A percentile compares a stretch with the other conserved stretches of the same genome.
Evolutionary conservation across 2,329 filamentous ascomycete species (phyloP).

Genomic region (Botrytis fragariae): DNA sequence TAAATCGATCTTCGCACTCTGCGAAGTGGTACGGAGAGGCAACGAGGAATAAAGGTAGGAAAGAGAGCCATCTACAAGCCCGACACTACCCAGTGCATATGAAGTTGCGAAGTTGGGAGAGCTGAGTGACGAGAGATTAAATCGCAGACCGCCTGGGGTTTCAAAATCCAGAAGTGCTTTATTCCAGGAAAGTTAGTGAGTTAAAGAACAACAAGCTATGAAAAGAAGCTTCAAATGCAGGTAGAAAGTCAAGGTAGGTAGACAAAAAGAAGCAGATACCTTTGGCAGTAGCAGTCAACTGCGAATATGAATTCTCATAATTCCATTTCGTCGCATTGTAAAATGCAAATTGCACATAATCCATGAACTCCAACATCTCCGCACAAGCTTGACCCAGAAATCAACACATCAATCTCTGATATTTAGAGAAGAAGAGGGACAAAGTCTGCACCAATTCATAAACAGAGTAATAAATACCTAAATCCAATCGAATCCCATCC

Average conservation of each 20-base stretch:
- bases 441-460: not conserved
- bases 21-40: slow-evolving; percentile 64
- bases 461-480: not conserved
- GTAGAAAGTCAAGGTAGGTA: slow-evolving; percentile 23
- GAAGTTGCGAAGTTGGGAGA: slow-evolving; percentile 92
- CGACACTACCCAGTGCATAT: slow-evolving; percentile 85
- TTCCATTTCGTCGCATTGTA: slow-evolving; percentile 85
- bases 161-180: slow-evolving; percentile 82
- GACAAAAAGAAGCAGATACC: slow-evolving; percentile 46
- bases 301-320: slow-evolving; percentile 86
- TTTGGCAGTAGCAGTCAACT: slow-evolving; percentile 78
- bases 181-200: slow-evolving; percentile 26
- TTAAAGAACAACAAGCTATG: slow-evolving; percentile 14
- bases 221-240: not conserved
- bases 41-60: slow-evolving; percentile 94
- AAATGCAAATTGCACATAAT: slow-evolving; percentile 91
- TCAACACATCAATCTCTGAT: slow-evolving; percentile 1
- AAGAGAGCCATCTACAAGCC: slow-evolving; percentile 92
- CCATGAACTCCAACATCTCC: slow-evolving; percentile 92
- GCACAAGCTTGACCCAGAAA: not conserved
- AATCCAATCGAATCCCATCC: not conserved
- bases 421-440: not conserved
- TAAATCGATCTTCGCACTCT: slow-evolving; percentile 73
- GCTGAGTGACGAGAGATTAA: slow-evolving; percentile 87
- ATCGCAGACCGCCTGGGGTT: slow-evolving; percentile 77